phyloP scores from a whole-genome alignment of 306 rosid species.

The Vigna trinervia region DNA sequence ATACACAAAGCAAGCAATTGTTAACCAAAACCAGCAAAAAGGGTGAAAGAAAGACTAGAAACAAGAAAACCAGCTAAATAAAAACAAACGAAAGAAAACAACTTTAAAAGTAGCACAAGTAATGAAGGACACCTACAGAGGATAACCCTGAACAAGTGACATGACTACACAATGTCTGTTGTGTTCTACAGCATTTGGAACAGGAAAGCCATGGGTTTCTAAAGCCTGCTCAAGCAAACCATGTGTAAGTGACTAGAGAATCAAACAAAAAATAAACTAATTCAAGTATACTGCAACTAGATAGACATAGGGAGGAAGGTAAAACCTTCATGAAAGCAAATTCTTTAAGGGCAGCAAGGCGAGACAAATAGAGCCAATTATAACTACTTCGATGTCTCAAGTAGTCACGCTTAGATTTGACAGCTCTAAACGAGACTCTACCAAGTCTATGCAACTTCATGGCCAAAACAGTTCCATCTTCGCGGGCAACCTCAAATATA shows the following conservation, averaged over 20 bases:
- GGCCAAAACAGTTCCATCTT: slow-evolving; percentile 85
- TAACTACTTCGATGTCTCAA: slow-evolving; percentile 84
- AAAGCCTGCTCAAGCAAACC: slow-evolving; percentile 67
- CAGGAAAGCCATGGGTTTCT: slow-evolving; percentile 83
- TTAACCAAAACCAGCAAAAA: neutral
- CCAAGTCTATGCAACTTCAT: slow-evolving; percentile 95
- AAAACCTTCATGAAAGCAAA: slow-evolving; percentile 94
- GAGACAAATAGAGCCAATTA: slow-evolving; percentile 92
- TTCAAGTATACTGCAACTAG: neutral
- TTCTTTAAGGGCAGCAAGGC: slow-evolving; percentile 93
- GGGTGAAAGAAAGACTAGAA: neutral
- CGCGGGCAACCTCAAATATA: slow-evolving; percentile 90
- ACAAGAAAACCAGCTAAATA: neutral
- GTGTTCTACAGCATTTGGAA: slow-evolving; percentile 80
- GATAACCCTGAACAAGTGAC: slow-evolving; percentile 92
- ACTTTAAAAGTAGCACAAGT: neutral
- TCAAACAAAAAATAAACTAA: slow-evolving; percentile 17
- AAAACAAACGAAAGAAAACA: neutral
- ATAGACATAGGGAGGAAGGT: neutral
- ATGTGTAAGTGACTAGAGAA: slow-evolving; percentile 17
- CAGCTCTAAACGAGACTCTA: slow-evolving; percentile 91
- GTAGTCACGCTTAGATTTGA: slow-evolving; percentile 95
- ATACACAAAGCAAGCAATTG: slow-evolving; percentile 8
- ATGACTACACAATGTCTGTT: slow-evolving; percentile 92
- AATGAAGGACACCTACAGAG: slow-evolving; percentile 71